Conservation (phyloP, 805 yeast genomes). For the Saccharomycopsis selenospora region DNA sequence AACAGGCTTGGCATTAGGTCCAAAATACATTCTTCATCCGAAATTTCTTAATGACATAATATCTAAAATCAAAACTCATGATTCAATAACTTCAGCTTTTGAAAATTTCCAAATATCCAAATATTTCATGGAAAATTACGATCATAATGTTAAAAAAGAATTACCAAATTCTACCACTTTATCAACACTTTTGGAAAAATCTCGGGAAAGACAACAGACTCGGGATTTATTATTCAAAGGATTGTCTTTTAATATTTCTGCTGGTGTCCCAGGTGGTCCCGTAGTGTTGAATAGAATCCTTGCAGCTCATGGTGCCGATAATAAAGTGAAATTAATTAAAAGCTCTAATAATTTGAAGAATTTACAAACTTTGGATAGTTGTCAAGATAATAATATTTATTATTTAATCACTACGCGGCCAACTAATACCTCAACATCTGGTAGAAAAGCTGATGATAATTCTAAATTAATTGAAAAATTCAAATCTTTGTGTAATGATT, state of each 20-base stretch:
- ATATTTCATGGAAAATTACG: conserved; percentile 31
- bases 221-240: conserved; percentile 39
- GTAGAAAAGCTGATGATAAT: conserved; percentile 26
- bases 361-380: conserved; percentile 21
- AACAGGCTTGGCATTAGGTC: conserved; percentile 52
- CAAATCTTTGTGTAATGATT: conserved; percentile 23
- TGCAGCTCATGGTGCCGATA: conserved; percentile 48
- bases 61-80: conserved; percentile 25
- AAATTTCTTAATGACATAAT: conserved; percentile 42
- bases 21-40: conserved; percentile 49
- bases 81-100: conserved; percentile 22
- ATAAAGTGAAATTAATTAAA: conserved; percentile 28
- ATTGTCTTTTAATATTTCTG: conserved; percentile 46
- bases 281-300: conserved; percentile 50
- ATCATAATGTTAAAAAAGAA: conserved; percentile 30
- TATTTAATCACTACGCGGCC: conserved; percentile 31
- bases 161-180: conserved; percentile 2
- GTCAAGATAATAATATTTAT: conserved; percentile 18
- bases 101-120: conserved; percentile 26
- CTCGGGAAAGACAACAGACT: conserved; percentile 22
- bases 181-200: conserved; percentile 5
- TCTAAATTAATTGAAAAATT: conserved; percentile 27
- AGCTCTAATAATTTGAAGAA: conserved; percentile 23
- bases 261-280: conserved; percentile 54
- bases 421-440: conserved; percentile 7